These are phyloP conservation scores for Fraxinus dipetala DNA, from an alignment of 305 asterid species.

Conservation along the genomic window DNA sequence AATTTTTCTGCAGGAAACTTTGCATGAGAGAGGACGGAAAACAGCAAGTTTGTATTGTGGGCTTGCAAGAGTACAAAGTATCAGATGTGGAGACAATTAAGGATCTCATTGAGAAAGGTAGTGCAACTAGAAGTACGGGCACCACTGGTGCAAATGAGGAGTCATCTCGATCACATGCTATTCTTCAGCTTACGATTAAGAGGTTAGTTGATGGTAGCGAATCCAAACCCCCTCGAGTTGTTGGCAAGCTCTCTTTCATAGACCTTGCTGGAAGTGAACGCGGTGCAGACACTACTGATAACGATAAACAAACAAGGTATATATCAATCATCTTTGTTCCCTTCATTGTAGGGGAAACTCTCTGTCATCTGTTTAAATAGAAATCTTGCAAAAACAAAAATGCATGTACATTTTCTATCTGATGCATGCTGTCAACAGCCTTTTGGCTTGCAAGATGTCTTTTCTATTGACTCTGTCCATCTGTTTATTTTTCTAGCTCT, in stretches of 20 bases:
- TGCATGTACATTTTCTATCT: neutral
- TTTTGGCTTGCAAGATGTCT: neutral
- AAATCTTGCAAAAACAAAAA: neutral
- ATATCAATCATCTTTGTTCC: neutral
- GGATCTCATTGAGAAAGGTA: slow-evolving; percentile 96
- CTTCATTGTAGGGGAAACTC: neutral
- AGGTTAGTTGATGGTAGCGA: slow-evolving; percentile 80
- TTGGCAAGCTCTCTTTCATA: slow-evolving; percentile 96
- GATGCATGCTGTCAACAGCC: neutral
- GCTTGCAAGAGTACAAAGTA: slow-evolving; percentile 92
- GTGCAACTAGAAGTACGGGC: slow-evolving; percentile 84
- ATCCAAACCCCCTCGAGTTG: slow-evolving; percentile 77
- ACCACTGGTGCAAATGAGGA: slow-evolving; percentile 98
- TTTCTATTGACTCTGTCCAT: neutral
- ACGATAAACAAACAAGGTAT: slow-evolving; percentile 95
- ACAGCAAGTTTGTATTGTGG: slow-evolving; percentile 96
- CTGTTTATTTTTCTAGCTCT: neutral
- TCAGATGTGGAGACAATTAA: slow-evolving; percentile 83
- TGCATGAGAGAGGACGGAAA: slow-evolving; percentile 99
- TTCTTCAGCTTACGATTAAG: slow-evolving; percentile 89
- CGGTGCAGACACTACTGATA: slow-evolving; percentile 98
- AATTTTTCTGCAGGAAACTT: slow-evolving; percentile 65
- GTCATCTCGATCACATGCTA: slow-evolving; percentile 97
- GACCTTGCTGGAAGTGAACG: slow-evolving; percentile 99
- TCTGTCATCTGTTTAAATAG: neutral